Conservation (phyloP, 2,329 filamentous ascomycete genomes). For the Hymenoscyphus fraxineus region DNA sequence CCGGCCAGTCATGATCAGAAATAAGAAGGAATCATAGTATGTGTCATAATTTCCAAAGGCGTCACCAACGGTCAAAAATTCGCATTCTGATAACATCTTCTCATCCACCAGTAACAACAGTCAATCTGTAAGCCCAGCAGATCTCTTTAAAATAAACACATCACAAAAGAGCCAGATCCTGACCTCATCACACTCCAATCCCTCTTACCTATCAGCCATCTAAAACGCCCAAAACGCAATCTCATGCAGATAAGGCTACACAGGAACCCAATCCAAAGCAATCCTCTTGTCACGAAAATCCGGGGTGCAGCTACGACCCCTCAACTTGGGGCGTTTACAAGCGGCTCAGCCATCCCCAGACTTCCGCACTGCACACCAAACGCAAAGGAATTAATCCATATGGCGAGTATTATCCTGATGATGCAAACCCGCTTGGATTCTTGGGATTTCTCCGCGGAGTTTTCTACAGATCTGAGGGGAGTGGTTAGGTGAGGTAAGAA, state of each 20-base stretch:
- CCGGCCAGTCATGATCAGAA: not conserved
- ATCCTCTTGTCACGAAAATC: slow-evolving; percentile 29
- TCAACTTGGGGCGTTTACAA: not conserved
- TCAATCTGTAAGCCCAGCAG: not conserved
- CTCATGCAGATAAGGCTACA: too few relatives aligned
- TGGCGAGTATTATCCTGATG: too few relatives aligned
- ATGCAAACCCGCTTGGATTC: too few relatives aligned
- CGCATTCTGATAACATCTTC: not conserved
- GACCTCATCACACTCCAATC: not conserved
- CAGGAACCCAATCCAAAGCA: slow-evolving; percentile 15
- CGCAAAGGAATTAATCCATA: too few relatives aligned
- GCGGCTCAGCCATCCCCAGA: not conserved
- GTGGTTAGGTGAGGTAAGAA: too few relatives aligned
- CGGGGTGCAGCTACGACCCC: slow-evolving; percentile 19
- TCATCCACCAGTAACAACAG: not conserved
- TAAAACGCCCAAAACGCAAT: too few relatives aligned
- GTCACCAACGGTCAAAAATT: not conserved
- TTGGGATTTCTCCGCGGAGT: too few relatives aligned
- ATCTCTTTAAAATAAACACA: not conserved
- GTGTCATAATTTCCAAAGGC: not conserved
- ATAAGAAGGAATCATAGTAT: not conserved
- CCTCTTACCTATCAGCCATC: too few relatives aligned
- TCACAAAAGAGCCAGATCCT: not conserved
- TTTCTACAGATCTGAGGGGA: too few relatives aligned
- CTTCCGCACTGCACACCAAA: too few relatives aligned